Base-by-base conservation (phyloP, 345 rosid genomes). In the Orychophragmus violaceus region DNA sequence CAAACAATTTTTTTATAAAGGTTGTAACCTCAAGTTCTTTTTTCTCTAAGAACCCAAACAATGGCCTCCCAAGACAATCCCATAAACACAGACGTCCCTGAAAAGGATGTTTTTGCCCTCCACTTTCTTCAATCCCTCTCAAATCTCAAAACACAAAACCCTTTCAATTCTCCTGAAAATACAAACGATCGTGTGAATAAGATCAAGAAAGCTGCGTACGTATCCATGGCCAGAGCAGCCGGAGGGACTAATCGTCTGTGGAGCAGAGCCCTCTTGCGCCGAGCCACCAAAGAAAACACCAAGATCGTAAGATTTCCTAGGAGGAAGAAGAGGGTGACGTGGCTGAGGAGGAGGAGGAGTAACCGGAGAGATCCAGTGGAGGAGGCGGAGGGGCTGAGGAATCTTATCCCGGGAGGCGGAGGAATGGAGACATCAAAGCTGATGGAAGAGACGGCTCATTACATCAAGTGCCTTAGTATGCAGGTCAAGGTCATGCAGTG, bases 381-480 rank as follows among this genome's bases (percentile, higher is more conserved):
- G 41, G 70, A 60, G 14, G 64, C 48, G 14, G 54, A 71, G 18
- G 61, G 41, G 65, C 61, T 76, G 37, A 52, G 76, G 41, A 66
- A 23, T 30, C 58, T 76, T 49, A 74, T 76, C 28, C 79, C 79
- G 2, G 79, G 79, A 53, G 79, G 79, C 1, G 73, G 50, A 36
- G 59, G 12, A 32, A 76, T 76, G 79, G 66, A 76, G 30, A 59
- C 64, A n/a, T 53, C 48, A 37, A 76, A 61, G 57, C 48, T 76
- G 17, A 65, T 76, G 61, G 76, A 71, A 54, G 79, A 76, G 29
- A 76, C 79, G 29, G 73, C 69, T 59, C 73, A 76, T 66, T 76
- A 65, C 69, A 71, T 76, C 27, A 66, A 71, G 54, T 76, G 79
- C 27, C 76, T 76, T 51, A 71, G 64, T 39, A 66, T 70, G 46